Conservation (phyloP, 2,329 filamentous ascomycete species). For the Neopestalotiopsis sp. region DNA sequence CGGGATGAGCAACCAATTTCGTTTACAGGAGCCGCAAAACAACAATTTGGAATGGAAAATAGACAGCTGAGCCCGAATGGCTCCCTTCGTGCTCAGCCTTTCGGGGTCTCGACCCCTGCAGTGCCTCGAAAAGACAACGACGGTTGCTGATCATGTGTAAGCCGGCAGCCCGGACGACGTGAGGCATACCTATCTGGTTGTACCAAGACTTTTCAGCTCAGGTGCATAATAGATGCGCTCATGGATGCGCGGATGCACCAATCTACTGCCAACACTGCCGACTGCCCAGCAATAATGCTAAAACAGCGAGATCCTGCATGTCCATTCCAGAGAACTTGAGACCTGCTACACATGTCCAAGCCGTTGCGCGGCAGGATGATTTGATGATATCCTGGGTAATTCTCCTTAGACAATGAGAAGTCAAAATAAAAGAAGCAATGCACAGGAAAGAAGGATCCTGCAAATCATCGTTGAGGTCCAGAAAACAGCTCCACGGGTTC, state of each 20-base stretch:
- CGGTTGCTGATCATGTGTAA: background rate
- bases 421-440: background rate
- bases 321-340: background rate
- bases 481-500: background rate
- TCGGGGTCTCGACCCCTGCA: background rate
- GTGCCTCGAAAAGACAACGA: background rate
- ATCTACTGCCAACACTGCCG: constrained; percentile 14
- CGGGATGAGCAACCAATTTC: background rate
- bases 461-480: background rate
- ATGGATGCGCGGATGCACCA: constrained; percentile 2
- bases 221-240: background rate
- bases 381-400: background rate
- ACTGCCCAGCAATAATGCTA: background rate
- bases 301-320: background rate
- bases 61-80: background rate
- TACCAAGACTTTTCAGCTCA: background rate
- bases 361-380: background rate
- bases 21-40: background rate
- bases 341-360: background rate
- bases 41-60: background rate
- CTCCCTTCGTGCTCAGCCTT: background rate
- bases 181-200: background rate
- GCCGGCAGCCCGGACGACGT: background rate
- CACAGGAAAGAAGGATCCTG: background rate
- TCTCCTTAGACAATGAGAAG: background rate